phyloP scores from a whole-genome alignment of 345 rosid genomes.

The Cardamine chenopodiifolia region DNA sequence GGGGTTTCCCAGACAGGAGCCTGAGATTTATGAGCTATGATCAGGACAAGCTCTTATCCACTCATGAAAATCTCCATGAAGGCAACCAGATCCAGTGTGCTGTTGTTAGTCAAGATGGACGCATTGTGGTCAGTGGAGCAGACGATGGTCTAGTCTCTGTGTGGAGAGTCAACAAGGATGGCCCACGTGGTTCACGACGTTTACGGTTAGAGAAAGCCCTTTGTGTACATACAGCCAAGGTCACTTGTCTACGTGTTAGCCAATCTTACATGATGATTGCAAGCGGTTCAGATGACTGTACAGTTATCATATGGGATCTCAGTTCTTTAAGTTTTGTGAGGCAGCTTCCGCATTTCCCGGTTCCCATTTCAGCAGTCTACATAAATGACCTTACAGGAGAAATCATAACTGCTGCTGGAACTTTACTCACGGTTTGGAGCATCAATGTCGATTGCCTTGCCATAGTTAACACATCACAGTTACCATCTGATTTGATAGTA shows the following conservation, averaged over 20 bases:
- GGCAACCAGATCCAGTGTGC: constrained; percentile 85
- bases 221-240: constrained; percentile 69
- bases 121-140: constrained; percentile 78
- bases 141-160: constrained; percentile 79
- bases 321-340: constrained; percentile 72
- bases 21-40: constrained; percentile 91
- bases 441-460: constrained; percentile 94
- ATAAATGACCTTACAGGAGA: constrained; percentile 88
- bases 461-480: constrained; percentile 68
- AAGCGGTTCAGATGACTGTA: constrained; percentile 92
- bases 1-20: constrained; percentile 95
- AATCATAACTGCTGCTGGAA: constrained; percentile 87
- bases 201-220: constrained; percentile 71
- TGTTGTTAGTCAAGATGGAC: constrained; percentile 85
- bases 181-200: constrained; percentile 54
- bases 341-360: constrained; percentile 78
- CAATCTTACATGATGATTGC: constrained; percentile 93
- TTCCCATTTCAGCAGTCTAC: constrained; percentile 74
- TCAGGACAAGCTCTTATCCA: constrained; percentile 81
- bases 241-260: constrained; percentile 84
- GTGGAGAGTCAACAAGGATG: constrained; percentile 73
- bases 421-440: constrained; percentile 88
- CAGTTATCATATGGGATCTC: constrained; percentile 91
- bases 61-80: constrained; percentile 94
- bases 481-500: constrained; percentile 81